phyloP scores from a whole-genome alignment of 1,284 basidiomycete genomes.

The Agaricales sp. region DNA sequence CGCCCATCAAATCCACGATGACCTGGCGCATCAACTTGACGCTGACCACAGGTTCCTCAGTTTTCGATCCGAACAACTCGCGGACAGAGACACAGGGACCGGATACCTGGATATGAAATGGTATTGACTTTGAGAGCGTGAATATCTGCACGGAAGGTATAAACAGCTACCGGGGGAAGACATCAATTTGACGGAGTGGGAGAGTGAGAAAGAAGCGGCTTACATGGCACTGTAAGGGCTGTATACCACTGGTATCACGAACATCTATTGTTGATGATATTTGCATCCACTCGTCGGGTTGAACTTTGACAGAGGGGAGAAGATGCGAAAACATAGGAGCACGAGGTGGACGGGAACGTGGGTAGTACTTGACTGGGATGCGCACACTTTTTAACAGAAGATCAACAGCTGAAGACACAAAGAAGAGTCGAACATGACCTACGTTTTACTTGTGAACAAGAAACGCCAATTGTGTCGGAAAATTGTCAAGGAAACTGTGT shows the following conservation, averaged over 20 bases:
- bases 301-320: constrained; percentile 31
- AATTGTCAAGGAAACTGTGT: constrained; percentile 25
- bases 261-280: constrained; percentile 22
- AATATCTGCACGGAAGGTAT: constrained; percentile 27
- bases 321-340: constrained; percentile 16
- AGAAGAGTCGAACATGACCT: constrained; percentile 10
- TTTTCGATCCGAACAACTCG: constrained; percentile 19
- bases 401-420: not conserved
- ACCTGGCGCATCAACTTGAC: constrained; percentile 26
- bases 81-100: constrained; percentile 22
- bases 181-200: not conserved
- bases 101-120: constrained; percentile 28
- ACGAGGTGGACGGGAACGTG: constrained; percentile 21
- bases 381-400: constrained; percentile 12
- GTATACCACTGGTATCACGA: constrained; percentile 16
- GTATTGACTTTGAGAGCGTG: constrained; percentile 23
- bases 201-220: constrained; percentile 9
- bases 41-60: constrained; percentile 15
- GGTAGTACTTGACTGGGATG: constrained; percentile 20
- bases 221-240: constrained; percentile 34
- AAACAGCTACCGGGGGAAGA: constrained; percentile 14
- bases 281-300: constrained; percentile 38
- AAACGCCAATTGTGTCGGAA: constrained; percentile 8
- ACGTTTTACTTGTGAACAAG: constrained; percentile 14
- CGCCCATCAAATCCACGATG: constrained; percentile 22